Conservation (phyloP, 2,329 filamentous ascomycete genomes). For the Aspergillus aculeatus region DNA sequence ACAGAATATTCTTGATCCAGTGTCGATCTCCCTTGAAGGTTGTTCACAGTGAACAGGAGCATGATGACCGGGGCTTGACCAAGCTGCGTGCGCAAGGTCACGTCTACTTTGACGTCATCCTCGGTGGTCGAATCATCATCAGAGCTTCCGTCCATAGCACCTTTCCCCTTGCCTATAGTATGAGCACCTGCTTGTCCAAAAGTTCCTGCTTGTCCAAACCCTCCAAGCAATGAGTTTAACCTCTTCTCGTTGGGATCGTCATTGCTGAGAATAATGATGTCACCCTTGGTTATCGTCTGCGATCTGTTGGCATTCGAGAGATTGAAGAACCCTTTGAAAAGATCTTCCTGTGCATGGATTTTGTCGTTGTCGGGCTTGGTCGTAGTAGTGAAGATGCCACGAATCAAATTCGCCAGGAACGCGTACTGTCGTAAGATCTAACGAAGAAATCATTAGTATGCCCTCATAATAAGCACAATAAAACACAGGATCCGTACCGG, state of each 20-base stretch:
- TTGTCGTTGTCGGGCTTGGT: slow-evolving; percentile 16
- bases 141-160: background rate
- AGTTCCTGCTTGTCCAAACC: slow-evolving; percentile 11
- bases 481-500: slow-evolving; percentile 31
- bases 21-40: slow-evolving; percentile 4
- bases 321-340: slow-evolving; percentile 4
- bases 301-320: slow-evolving; percentile 10
- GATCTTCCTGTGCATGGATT: slow-evolving; percentile 6
- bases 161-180: slow-evolving; percentile 7
- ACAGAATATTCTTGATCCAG: slow-evolving; percentile 11
- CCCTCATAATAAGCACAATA: background rate
- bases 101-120: slow-evolving; percentile 37
- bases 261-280: slow-evolving; percentile 41
- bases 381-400: slow-evolving; percentile 33
- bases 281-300: slow-evolving; percentile 14
- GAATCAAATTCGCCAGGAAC: slow-evolving; percentile 40
- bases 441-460: background rate
- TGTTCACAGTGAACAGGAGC: slow-evolving; percentile 34
- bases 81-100: slow-evolving; percentile 40
- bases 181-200: slow-evolving; percentile 7
- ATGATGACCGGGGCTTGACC: slow-evolving; percentile 40
- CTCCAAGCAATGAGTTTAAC: slow-evolving; percentile 53
- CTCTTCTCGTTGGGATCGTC: slow-evolving; percentile 49
- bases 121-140: slow-evolving; percentile 1
- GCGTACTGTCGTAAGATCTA: slow-evolving; percentile 48